phyloP scores from a whole-genome alignment of 2,329 filamentous ascomycete species.

The Fusarium scirpi region DNA sequence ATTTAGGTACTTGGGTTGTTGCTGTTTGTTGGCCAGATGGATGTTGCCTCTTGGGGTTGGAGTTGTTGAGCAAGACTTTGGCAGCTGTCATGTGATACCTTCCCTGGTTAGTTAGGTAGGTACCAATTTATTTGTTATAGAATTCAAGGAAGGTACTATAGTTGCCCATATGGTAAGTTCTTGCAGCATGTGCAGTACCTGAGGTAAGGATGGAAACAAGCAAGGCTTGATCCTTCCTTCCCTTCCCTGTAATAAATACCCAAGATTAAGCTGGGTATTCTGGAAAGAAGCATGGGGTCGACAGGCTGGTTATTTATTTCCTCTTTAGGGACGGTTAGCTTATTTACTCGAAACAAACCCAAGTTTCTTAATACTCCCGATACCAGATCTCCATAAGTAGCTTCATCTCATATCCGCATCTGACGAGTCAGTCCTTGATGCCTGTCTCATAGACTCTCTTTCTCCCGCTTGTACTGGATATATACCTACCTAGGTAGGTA shows the following conservation, averaged over 20 bases:
- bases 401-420: not conserved
- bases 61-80: not conserved
- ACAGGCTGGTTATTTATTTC: constrained; percentile 15
- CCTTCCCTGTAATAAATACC: constrained; percentile 2
- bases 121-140: too few relatives aligned
- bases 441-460: not conserved
- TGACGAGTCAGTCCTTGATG: not conserved
- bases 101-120: not conserved
- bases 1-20: not conserved
- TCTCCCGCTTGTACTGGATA: not conserved
- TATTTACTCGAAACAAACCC: not conserved
- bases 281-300: constrained; percentile 24
- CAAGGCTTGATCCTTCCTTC: not conserved
- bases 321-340: constrained; percentile 5
- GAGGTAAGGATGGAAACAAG: not conserved
- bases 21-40: not conserved
- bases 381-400: not conserved
- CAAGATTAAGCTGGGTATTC: constrained; percentile 16
- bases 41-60: not conserved
- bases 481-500: not conserved
- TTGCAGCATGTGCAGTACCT: too few relatives aligned
- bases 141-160: too few relatives aligned
- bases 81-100: constrained; percentile 25
- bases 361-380: not conserved
- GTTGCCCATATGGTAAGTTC: not conserved